These are phyloP conservation scores for Globisporangium yorkense DNA, from an alignment of 352 stramenopile genomes.

Conservation along the genomic window DNA sequence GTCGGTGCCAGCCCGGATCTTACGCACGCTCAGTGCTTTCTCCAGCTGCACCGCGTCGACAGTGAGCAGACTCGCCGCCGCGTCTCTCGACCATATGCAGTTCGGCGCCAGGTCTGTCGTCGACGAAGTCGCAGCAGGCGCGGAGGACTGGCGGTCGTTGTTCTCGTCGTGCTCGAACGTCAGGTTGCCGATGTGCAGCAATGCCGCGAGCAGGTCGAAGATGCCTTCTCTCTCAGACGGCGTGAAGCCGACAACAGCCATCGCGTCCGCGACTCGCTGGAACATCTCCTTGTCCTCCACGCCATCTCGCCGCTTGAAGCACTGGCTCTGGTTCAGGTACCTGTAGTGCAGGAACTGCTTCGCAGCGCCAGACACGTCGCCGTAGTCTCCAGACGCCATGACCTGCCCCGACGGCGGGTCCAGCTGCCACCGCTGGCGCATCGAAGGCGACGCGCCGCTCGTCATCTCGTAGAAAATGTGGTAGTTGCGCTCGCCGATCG, in stretches of 20 bases:
- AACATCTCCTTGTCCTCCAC: slow-evolving; percentile 78
- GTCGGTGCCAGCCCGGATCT: slow-evolving; percentile 76
- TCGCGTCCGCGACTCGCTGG: slow-evolving; percentile 67
- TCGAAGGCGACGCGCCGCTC: slow-evolving; percentile 40
- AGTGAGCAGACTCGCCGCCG: slow-evolving; percentile 59
- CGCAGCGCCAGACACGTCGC: slow-evolving; percentile 32
- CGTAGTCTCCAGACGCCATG: slow-evolving; percentile 36
- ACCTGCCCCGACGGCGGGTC: slow-evolving; percentile 35
- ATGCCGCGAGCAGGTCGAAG: slow-evolving; percentile 73
- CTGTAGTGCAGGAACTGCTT: slow-evolving; percentile 68
- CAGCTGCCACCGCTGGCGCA: slow-evolving; percentile 53
- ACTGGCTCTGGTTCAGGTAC: slow-evolving; percentile 86
- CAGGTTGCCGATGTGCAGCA: slow-evolving; percentile 89
- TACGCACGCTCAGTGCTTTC: slow-evolving; percentile 64
- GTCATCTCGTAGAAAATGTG: slow-evolving; percentile 87
- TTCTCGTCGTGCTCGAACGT: slow-evolving; percentile 80
- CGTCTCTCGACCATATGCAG: slow-evolving; percentile 68
- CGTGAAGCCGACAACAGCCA: slow-evolving; percentile 83
- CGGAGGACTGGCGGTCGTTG: slow-evolving; percentile 37
- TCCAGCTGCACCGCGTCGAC: slow-evolving; percentile 72
- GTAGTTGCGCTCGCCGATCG: slow-evolving; percentile 78
- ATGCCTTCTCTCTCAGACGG: slow-evolving; percentile 64
- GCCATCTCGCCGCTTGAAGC: slow-evolving; percentile 70
- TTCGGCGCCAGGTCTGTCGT: slow-evolving; percentile 45
- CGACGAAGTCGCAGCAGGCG: slow-evolving; percentile 13